Conservation (phyloP, 139 green algal species). For the Micractinium sp. region DNA sequence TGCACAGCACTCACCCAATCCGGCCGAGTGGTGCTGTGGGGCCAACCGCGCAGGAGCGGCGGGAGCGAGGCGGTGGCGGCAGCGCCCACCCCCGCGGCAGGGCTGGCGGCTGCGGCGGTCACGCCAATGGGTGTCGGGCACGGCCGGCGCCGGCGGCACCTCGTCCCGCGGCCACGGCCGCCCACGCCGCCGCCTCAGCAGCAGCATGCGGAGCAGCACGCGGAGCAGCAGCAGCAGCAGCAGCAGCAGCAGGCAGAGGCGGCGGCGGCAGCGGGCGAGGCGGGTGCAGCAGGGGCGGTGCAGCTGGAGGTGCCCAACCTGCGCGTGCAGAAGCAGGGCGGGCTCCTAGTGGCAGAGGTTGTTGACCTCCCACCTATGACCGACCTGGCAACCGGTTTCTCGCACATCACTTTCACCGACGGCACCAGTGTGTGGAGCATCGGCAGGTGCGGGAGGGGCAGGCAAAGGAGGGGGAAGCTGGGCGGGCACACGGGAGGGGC, state of each 20-base stretch:
- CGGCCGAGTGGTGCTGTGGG: conserved; percentile 72
- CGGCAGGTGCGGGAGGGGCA: conserved; percentile 29
- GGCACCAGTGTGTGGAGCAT: conserved; percentile 66
- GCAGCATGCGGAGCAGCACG: not conserved
- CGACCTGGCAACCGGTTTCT: conserved; percentile 61
- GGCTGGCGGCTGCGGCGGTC: not conserved
- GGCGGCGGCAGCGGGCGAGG: not conserved
- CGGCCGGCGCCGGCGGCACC: conserved; percentile 2
- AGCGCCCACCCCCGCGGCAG: not conserved
- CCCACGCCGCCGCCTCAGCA: not conserved
- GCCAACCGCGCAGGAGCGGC: conserved; percentile 48
- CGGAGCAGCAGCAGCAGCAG: conserved; percentile 1
- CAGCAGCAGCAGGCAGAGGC: not conserved
- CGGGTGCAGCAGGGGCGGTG: not conserved
- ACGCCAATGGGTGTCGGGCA: not conserved
- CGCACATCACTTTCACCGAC: conserved; percentile 67
- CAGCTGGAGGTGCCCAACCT: conserved; percentile 16
- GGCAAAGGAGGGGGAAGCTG: not conserved
- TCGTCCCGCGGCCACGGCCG: not conserved
- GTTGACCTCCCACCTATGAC: conserved; percentile 57
- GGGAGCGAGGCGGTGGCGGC: conserved; percentile 2
- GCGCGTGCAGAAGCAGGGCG: conserved; percentile 1
- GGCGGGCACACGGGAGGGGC: too few species aligned
- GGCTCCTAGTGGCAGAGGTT: conserved; percentile 46
- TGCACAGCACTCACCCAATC: conserved; percentile 57